These are phyloP conservation scores for Aspergillus fructus DNA, from an alignment of 2,329 filamentous ascomycete species.

Conservation along the genomic window DNA sequence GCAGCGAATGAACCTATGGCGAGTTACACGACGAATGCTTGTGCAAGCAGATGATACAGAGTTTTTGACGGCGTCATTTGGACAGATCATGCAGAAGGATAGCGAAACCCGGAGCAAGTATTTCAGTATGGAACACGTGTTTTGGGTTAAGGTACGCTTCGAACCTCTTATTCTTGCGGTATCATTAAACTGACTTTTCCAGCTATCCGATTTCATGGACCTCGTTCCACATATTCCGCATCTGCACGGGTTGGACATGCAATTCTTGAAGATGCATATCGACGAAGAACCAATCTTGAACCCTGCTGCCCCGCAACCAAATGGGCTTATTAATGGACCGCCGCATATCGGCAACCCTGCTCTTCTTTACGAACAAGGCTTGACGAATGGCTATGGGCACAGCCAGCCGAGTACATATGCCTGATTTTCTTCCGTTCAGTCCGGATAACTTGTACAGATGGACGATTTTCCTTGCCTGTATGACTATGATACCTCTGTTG, in stretches of 20 bases:
- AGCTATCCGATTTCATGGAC: slow-evolving; percentile 52
- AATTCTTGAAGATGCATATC: slow-evolving; percentile 42
- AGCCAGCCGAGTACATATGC: slow-evolving; percentile 42
- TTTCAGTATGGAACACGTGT: slow-evolving; percentile 50
- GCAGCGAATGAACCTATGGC: slow-evolving; percentile 49
- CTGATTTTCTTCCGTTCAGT: slow-evolving; percentile 27
- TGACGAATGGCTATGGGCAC: slow-evolving; percentile 37
- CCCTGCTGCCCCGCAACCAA: slow-evolving; percentile 24
- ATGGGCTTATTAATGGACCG: slow-evolving; percentile 29
- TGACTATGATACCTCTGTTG: slow-evolving; percentile 45
- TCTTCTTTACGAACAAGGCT: slow-evolving; percentile 27
- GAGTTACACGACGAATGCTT: slow-evolving; percentile 46
- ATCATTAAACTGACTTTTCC: neutral
- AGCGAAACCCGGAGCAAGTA: slow-evolving; percentile 48
- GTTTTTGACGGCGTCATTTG: slow-evolving; percentile 36
- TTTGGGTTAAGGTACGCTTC: slow-evolving; percentile 49
- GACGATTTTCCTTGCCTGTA: slow-evolving; percentile 36
- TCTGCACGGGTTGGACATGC: slow-evolving; percentile 42
- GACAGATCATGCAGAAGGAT: slow-evolving; percentile 42
- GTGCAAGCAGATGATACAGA: slow-evolving; percentile 43
- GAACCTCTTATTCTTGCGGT: neutral
- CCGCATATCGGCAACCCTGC: slow-evolving; percentile 20
- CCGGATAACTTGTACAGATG: slow-evolving; percentile 29
- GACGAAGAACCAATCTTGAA: slow-evolving; percentile 33
- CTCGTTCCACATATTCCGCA: slow-evolving; percentile 50